These are phyloP conservation scores for Tricladium varicosporioides DNA, from an alignment of 2,329 filamentous ascomycete species.

Conservation along the genomic window DNA sequence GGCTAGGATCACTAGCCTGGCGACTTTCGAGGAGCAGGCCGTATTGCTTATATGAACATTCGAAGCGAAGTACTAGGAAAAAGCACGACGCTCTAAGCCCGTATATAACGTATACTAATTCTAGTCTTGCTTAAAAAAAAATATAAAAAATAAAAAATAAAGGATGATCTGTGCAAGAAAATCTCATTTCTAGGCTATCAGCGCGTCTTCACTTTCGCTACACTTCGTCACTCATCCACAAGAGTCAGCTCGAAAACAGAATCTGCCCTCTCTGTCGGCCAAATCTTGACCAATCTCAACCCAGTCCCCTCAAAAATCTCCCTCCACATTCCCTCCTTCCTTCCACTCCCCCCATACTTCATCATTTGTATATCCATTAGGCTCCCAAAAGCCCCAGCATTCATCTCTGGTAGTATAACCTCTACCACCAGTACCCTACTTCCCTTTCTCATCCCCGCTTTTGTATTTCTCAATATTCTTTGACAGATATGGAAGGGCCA, in stretches of 20 bases:
- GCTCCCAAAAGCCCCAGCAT: neutral
- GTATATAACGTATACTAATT: too few relatives aligned
- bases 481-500: conserved; percentile 2
- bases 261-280: neutral
- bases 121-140: too few relatives aligned
- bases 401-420: neutral
- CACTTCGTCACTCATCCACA: too few relatives aligned
- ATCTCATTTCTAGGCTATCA: too few relatives aligned
- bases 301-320: neutral
- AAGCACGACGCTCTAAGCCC: too few relatives aligned
- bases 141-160: too few relatives aligned
- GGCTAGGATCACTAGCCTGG: too few relatives aligned
- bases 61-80: too few relatives aligned
- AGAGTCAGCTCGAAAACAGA: neutral
- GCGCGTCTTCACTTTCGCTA: too few relatives aligned
- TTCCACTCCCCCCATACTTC: neutral
- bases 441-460: neutral
- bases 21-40: too few relatives aligned
- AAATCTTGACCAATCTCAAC: neutral
- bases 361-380: neutral
- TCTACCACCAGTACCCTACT: neutral
- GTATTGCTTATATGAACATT: too few relatives aligned
- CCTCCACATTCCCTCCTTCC: neutral
- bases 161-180: too few relatives aligned
- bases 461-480: conserved; percentile 2